Evolutionary conservation across 1,284 basidiomycete species (phyloP).

Genomic region (Porphyrellus sp.): DNA sequence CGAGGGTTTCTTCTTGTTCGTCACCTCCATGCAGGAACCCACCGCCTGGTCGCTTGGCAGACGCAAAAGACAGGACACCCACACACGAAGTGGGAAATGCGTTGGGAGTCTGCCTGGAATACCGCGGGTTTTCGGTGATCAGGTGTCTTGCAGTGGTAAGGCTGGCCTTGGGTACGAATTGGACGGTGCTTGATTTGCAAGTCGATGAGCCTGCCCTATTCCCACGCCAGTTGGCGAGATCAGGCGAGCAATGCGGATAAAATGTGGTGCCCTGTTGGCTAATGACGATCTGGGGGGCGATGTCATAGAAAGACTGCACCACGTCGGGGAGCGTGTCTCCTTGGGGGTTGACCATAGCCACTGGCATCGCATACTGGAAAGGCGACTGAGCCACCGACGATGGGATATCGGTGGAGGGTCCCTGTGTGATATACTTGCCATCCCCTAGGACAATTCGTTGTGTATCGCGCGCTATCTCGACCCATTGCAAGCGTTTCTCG

Average conservation of each 20-base stretch:
- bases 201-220: slow-evolving; percentile 5
- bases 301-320: slow-evolving; percentile 35
- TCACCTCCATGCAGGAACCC: slow-evolving; percentile 46
- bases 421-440: slow-evolving; percentile 46
- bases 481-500: slow-evolving; percentile 30
- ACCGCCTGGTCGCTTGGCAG: slow-evolving; percentile 46
- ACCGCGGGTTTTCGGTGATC: slow-evolving; percentile 13
- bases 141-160: slow-evolving; percentile 36
- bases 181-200: slow-evolving; percentile 10
- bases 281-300: slow-evolving; percentile 38
- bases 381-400: slow-evolving; percentile 23
- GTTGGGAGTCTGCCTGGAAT: slow-evolving; percentile 19
- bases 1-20: slow-evolving; percentile 47
- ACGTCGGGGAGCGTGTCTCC: background rate
- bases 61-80: slow-evolving; percentile 48
- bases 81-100: slow-evolving; percentile 32
- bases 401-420: slow-evolving; percentile 20
- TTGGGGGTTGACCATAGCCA: slow-evolving; percentile 4
- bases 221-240: slow-evolving; percentile 38
- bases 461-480: slow-evolving; percentile 40
- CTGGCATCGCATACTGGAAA: slow-evolving; percentile 16
- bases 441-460: slow-evolving; percentile 41
- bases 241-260: slow-evolving; percentile 39
- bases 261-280: slow-evolving; percentile 41
- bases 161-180: slow-evolving; percentile 35